These are phyloP conservation scores for Strobilomyces dryophilus DNA, from an alignment of 768 basidiomycete species.

Conservation along the genomic window DNA sequence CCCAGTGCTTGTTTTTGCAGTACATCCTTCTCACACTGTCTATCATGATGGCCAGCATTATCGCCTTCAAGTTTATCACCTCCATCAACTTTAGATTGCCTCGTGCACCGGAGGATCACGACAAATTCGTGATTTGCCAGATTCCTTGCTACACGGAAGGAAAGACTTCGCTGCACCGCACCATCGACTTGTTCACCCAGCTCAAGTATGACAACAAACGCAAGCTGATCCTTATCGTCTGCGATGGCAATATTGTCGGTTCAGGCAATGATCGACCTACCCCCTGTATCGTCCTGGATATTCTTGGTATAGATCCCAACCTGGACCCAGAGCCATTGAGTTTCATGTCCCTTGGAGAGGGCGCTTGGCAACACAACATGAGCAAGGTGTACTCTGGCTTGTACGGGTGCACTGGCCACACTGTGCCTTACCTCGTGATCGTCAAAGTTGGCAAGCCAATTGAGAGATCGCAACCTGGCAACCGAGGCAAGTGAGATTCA, in stretches of 20 bases:
- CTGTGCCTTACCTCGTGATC: constrained; percentile 49
- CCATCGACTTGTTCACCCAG: constrained; percentile 91
- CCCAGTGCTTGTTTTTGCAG: constrained; percentile 87
- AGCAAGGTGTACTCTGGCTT: constrained; percentile 49
- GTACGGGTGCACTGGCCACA: constrained; percentile 61
- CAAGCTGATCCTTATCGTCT: constrained; percentile 47
- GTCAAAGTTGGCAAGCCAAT: constrained; percentile 95
- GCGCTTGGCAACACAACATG: not conserved
- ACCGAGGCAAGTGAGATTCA: constrained; percentile 97
- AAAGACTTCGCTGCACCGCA: constrained; percentile 74
- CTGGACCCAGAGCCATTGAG: constrained; percentile 41
- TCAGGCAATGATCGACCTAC: constrained; percentile 96
- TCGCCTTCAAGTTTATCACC: constrained; percentile 94
- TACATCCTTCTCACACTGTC: constrained; percentile 90
- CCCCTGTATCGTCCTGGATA: constrained; percentile 93
- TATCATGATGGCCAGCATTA: constrained; percentile 88
- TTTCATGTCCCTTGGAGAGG: not conserved
- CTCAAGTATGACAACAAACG: constrained; percentile 98
- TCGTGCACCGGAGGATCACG: constrained; percentile 89
- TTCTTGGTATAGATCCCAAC: constrained; percentile 91
- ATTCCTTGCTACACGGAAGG: constrained; percentile 99
- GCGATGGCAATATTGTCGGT: constrained; percentile 92
- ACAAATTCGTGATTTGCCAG: constrained; percentile 97
- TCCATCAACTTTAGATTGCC: constrained; percentile 78
- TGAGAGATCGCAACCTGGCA: constrained; percentile 90